Conservation (phyloP, 78 protist genomes). For the Corallochytrium limacisporum region DNA sequence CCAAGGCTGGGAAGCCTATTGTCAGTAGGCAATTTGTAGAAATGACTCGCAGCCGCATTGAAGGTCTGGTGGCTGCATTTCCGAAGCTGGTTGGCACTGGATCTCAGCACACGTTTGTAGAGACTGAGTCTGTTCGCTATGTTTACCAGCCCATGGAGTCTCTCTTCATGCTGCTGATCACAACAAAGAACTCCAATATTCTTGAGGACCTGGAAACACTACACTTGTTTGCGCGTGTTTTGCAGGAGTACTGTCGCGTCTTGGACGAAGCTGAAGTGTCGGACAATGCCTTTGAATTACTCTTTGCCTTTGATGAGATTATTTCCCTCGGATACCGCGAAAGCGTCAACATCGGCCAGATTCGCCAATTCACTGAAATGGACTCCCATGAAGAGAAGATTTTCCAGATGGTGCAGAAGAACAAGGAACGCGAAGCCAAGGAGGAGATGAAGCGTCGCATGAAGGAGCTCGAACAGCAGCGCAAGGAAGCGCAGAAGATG, state of each 20-base stretch:
- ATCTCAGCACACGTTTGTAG: constrained; percentile 82
- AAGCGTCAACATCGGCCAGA: constrained; percentile 43
- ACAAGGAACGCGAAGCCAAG: constrained; percentile 27
- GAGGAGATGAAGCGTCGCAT: constrained; percentile 26
- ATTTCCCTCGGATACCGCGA: constrained; percentile 54
- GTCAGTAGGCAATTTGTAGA: constrained; percentile 85
- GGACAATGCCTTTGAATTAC: constrained; percentile 51
- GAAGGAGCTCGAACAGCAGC: constrained; percentile 4
- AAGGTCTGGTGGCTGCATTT: constrained; percentile 84
- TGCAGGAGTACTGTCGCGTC: constrained; percentile 39
- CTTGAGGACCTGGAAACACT: constrained; percentile 88
- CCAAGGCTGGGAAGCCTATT: constrained; percentile 53
- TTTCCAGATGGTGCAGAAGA: constrained; percentile 33
- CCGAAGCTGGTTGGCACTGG: constrained; percentile 78
- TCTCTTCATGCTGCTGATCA: constrained; percentile 67
- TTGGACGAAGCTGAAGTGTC: constrained; percentile 45
- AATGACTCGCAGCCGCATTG: constrained; percentile 74
- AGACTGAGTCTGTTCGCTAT: constrained; percentile 80
- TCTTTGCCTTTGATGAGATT: constrained; percentile 89
- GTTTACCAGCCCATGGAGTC: constrained; percentile 91
- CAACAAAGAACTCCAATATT: constrained; percentile 79
- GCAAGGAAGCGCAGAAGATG: not conserved
- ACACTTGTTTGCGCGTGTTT: constrained; percentile 46
- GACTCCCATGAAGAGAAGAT: constrained; percentile 78
- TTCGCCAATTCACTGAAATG: constrained; percentile 66